phyloP scores from a whole-genome alignment of 139 green algal species.

The Closterium sp. region DNA sequence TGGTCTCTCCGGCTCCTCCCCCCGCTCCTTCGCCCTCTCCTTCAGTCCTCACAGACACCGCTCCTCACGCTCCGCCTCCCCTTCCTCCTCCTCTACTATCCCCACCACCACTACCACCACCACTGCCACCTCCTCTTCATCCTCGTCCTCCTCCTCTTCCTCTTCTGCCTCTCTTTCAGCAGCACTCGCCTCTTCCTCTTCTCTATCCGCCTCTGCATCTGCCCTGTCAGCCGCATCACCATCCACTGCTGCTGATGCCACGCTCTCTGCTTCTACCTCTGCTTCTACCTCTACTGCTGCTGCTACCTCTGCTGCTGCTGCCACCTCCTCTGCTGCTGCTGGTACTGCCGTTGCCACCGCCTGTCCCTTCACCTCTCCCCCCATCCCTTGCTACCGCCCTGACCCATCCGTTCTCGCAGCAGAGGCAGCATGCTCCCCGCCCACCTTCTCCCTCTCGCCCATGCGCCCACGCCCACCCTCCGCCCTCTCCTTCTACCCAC shows the following conservation, averaged over 20 bases:
- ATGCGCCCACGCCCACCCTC: neutral
- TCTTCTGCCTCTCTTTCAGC: neutral
- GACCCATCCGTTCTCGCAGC: neutral
- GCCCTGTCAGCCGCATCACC: neutral
- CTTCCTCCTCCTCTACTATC: neutral
- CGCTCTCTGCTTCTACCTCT: neutral
- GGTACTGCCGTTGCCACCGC: too few species aligned
- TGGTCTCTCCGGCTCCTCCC: neutral
- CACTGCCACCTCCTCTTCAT: too few species aligned
- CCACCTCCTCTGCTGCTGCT: neutral
- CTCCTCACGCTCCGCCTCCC: neutral
- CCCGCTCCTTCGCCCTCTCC: neutral
- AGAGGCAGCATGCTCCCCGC: neutral
- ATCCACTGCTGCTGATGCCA: neutral
- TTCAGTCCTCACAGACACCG: neutral
- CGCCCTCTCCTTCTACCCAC: neutral
- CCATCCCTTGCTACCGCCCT: neutral
- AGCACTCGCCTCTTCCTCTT: neutral
- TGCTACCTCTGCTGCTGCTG: neutral
- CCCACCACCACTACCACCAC: neutral
- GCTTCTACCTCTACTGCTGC: neutral
- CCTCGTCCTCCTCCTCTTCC: neutral
- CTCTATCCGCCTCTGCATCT: neutral
- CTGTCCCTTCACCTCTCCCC: neutral
- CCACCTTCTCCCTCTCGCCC: neutral